Conservation (phyloP, 257 asterid species). For the Plantago major region DNA sequence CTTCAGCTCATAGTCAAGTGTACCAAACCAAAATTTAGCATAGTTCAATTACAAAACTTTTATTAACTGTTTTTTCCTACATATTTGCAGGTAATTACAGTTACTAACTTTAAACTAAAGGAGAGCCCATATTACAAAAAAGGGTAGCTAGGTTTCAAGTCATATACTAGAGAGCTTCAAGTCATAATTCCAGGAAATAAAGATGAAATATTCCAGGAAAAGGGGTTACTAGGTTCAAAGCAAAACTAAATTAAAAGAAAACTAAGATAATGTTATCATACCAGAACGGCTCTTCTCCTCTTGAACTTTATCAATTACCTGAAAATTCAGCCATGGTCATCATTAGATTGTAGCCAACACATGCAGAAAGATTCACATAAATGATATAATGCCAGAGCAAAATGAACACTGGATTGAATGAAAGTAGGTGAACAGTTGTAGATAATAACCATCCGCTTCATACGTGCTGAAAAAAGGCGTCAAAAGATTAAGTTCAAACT, state of each 20-base stretch:
- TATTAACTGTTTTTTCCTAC: background rate
- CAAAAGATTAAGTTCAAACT: too few relatives aligned
- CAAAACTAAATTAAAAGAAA: background rate
- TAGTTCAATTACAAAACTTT: background rate
- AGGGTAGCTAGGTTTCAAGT: too few relatives aligned
- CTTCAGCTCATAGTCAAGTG: background rate
- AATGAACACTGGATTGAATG: too few relatives aligned
- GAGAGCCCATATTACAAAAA: too few relatives aligned
- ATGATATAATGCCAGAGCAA: too few relatives aligned
- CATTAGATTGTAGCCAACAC: background rate
- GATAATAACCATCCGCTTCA: too few relatives aligned
- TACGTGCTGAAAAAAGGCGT: too few relatives aligned
- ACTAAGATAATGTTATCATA: conserved; percentile 15
- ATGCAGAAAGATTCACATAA: background rate
- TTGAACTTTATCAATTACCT: conserved; percentile 70
- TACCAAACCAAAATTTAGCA: background rate
- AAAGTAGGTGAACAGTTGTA: too few relatives aligned
- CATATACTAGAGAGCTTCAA: too few relatives aligned
- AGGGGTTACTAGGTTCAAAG: background rate
- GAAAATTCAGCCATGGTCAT: conserved; percentile 22
- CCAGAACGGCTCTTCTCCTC: conserved; percentile 61
- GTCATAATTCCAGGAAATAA: background rate
- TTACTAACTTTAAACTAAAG: too few relatives aligned
- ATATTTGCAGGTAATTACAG: background rate
- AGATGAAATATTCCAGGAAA: background rate